Base-by-base conservation (phyloP, 257 asterid genomes). In the Ilex aquifolium region DNA sequence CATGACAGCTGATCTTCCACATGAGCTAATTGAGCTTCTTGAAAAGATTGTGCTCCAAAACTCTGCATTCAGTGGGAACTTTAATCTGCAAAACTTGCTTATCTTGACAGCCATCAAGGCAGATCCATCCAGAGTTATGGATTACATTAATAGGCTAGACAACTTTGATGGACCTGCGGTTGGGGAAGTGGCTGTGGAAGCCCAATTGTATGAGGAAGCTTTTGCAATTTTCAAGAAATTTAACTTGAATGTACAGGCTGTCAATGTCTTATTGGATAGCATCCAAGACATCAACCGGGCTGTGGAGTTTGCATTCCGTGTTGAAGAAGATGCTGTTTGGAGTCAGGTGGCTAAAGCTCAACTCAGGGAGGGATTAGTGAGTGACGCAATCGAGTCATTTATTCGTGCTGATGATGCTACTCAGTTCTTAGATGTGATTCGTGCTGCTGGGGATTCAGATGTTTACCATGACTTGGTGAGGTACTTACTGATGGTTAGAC, bases 1-100 rank as follows among this genome's bases (percentile, higher is more conserved):
- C 76, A 93, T 93, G 97, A 88, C 97, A 29, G 99, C 99, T 59
- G 99, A 93, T 76, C 97, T 93, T 63, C 99, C 99, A 31, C 99
- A 93, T 65, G 99, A 93, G 69, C 80, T 93, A 59, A 93, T 93
- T 67, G 99, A 93, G 81, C 85, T 93, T 79, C 97, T 93, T 74
- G 99, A 93, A 73, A 93, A 93, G 88, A 93, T 93, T 21, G 99
- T 93, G 48, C 95, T 93, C 67, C 99, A 93, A 68, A 93, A 93
- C 77, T 93, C 97, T 32, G 95, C 99, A 3, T 93, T 93, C 77
- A 93, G 97, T 65, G 99, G 99, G 69, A 93, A 93, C 92, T 93
- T 86, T 68, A 93, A 93, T 78, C 78, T 93, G 76, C 99, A 93
- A 75, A 93, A 93, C 73, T 77, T 93, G 59, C 95, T 93, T 31